These are phyloP conservation scores for Trichosporon coremiiforme DNA, from an alignment of 1,284 basidiomycete genomes.

Conservation along the genomic window DNA sequence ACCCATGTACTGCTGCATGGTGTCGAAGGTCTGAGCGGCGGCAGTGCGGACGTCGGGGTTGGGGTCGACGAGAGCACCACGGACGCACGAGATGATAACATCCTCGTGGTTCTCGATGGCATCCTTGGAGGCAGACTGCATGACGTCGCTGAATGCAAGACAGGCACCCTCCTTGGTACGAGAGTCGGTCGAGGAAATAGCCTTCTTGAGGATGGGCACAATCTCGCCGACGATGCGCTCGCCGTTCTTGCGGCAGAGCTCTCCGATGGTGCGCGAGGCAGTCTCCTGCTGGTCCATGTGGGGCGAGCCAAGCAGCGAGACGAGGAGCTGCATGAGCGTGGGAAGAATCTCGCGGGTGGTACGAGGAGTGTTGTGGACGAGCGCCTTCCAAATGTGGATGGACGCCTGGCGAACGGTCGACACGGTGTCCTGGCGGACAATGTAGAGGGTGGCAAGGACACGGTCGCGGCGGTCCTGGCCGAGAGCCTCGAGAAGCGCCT, in stretches of 20 bases:
- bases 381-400: slow-evolving; percentile 96
- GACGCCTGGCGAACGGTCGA: slow-evolving; percentile 87
- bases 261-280: slow-evolving; percentile 79
- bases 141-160: slow-evolving; percentile 81
- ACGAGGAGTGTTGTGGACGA: slow-evolving; percentile 71
- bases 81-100: slow-evolving; percentile 82
- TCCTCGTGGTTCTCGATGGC: slow-evolving; percentile 90
- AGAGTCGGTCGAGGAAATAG: slow-evolving; percentile 70
- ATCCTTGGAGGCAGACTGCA: slow-evolving; percentile 81
- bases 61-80: slow-evolving; percentile 83
- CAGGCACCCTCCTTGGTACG: slow-evolving; percentile 86
- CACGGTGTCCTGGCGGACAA: slow-evolving; percentile 92
- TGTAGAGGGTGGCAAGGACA: slow-evolving; percentile 83
- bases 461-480: slow-evolving; percentile 87
- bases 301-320: slow-evolving; percentile 73
- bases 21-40: slow-evolving; percentile 91
- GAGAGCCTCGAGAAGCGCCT: slow-evolving; percentile 82
- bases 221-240: slow-evolving; percentile 88
- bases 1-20: slow-evolving; percentile 82
- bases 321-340: slow-evolving; percentile 75
- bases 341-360: slow-evolving; percentile 91
- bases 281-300: slow-evolving; percentile 92
- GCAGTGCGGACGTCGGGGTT: slow-evolving; percentile 84
- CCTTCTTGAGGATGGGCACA: slow-evolving; percentile 72
- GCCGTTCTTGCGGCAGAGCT: slow-evolving; percentile 93